These are phyloP conservation scores for Albatrellus ellisii DNA, from an alignment of 768 basidiomycete species.

Conservation along the genomic window DNA sequence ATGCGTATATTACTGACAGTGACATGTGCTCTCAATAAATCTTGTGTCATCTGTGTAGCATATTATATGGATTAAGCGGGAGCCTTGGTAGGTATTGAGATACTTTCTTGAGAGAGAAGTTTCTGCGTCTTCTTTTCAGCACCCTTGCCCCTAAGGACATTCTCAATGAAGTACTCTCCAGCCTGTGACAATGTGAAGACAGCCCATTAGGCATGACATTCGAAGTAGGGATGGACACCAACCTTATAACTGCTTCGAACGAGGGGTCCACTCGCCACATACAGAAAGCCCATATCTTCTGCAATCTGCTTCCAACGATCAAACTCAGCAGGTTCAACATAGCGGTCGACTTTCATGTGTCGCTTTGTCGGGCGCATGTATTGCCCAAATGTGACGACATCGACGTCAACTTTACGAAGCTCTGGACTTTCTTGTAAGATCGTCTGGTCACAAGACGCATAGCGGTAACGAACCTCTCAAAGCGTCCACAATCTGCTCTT, in stretches of 20 bases:
- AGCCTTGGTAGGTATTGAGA: conserved; percentile 1
- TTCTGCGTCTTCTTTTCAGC: conserved; percentile 26
- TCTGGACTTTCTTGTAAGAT: conserved; percentile 38
- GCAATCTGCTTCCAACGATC: conserved; percentile 83
- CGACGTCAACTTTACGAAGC: conserved; percentile 76
- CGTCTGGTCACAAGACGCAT: conserved; percentile 1
- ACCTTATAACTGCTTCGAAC: conserved; percentile 98
- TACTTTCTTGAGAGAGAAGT: conserved; percentile 14
- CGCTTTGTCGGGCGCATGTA: conserved; percentile 99
- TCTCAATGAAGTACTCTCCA: conserved; percentile 94
- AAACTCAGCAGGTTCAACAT: conserved; percentile 90
- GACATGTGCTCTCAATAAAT: no score
- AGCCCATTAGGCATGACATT: background rate
- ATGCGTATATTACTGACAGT: no score
- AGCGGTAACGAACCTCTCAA: conserved; percentile 49
- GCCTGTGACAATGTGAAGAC: conserved; percentile 43
- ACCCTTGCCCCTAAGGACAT: conserved; percentile 59
- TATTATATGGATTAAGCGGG: no score
- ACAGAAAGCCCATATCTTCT: conserved; percentile 90
- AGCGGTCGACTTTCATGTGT: conserved; percentile 98
- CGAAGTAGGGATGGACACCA: conserved; percentile 14
- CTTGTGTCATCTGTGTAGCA: no score
- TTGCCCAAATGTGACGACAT: conserved; percentile 98
- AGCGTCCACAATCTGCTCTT: conserved; percentile 70
- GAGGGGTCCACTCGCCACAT: conserved; percentile 92